A percentile compares a stretch with the other conserved stretches of the same genome.
Evolutionary conservation across 257 asterid species (phyloP).

Genomic region (Fraxinus cuspidata): DNA sequence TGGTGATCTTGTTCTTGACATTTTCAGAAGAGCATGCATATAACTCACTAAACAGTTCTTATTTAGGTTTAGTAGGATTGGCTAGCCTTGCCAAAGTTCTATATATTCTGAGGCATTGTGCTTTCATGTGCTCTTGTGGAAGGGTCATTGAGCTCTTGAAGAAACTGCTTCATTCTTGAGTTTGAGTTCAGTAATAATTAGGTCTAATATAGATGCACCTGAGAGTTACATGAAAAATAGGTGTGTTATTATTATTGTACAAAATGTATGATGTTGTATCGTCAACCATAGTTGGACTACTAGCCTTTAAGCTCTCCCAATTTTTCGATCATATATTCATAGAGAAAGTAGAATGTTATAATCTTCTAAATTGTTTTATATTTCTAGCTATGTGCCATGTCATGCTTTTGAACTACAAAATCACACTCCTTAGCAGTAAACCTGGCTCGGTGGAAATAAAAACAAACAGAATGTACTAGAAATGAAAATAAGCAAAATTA

Average conservation of each 20-base stretch:
- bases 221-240: background rate
- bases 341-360: background rate
- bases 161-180: background rate
- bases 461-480: background rate
- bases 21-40: background rate
- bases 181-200: background rate
- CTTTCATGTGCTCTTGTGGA: background rate
- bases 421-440: background rate
- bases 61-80: background rate
- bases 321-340: background rate
- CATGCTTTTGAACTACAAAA: background rate
- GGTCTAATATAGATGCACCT: background rate
- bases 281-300: background rate
- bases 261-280: background rate
- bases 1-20: background rate
- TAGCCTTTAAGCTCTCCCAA: background rate
- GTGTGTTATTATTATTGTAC: background rate
- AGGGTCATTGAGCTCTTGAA: background rate
- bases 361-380: background rate
- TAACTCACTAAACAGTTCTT: background rate
- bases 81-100: background rate
- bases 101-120: background rate
- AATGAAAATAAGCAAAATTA: background rate
- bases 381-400: background rate
- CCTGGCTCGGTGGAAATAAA: background rate